Evolutionary conservation across 495 filamentous ascomycete genomes (phyloP), one percentile per base, ranked within the genome.

Genomic region (Diplogelasinospora grovesii): DNA sequence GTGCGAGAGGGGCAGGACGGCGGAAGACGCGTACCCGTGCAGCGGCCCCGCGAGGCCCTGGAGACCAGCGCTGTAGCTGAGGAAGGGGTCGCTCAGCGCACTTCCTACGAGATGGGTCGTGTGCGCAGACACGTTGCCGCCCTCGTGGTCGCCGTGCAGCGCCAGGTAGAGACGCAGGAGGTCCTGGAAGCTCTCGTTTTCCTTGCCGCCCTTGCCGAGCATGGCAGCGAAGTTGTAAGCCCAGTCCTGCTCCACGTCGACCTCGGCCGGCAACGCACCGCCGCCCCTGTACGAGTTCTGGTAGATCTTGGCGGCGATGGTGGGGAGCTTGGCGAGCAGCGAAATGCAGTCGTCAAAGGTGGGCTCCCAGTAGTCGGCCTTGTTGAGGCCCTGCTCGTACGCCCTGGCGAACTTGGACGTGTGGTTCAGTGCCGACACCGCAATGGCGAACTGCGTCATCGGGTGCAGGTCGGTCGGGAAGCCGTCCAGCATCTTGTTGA

Each of bases 281-380:
- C 85, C 84, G 32, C 82, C 82, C 34, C 68, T 70, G 64, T 89
- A 90, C 4, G 82, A 74, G 61, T 89, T 89, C 48, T 93, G 86
- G 73, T 97, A 95, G 56, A 98, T 95, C 58, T 95, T 90, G 19
- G 93, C 92, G 19, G 92, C 92, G 54, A 98, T 89, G 39, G 86
- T 89, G 45, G 92, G 92, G 10, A 98, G 83, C 70, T 98, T 98
- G 36, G 92, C 92, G 18, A 98, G 79, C 31, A 98, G 75, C 29
- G 81, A 82, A 57, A 98, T 95, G 56, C 81, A 79, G 70, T 98
- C 92, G 63, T 98, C 92, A 62, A 94, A 98, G 42, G 85, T 94
- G 16, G 89, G 89, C 64, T 98, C 93, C 92, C 92, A 98, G 76
- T 97, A 97, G 50, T 95, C 85, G 29, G 84, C 82, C 73, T 97